Percentiles rank a stretch among this genome's conserved stretches.
Evolutionary conservation across 2,329 filamentous ascomycete species (phyloP).

Genomic region (Byssothecium circinans): DNA sequence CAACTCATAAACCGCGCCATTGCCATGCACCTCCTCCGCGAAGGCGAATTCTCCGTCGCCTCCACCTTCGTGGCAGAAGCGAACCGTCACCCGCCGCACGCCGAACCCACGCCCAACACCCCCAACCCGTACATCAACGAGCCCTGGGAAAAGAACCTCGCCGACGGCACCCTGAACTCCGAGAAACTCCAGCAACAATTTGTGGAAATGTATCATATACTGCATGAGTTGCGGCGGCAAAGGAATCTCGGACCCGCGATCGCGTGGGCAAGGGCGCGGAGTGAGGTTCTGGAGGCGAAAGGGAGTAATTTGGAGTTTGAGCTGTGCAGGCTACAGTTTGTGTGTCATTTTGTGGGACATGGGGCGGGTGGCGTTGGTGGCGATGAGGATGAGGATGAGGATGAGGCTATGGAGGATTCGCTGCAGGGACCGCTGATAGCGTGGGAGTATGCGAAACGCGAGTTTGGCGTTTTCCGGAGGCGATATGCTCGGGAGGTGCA

Average conservation of each 20-base stretch:
- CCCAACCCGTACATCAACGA: slow-evolving; percentile 38
- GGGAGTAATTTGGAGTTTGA: slow-evolving; percentile 97
- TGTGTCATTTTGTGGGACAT: slow-evolving; percentile 71
- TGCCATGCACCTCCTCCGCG: slow-evolving; percentile 91
- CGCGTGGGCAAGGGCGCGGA: slow-evolving; percentile 76
- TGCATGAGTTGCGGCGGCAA: slow-evolving; percentile 71
- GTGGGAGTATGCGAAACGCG: slow-evolving; percentile 71
- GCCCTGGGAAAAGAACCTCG: slow-evolving; percentile 48
- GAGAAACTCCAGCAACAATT: slow-evolving; percentile 78
- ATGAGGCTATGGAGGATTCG: slow-evolving; percentile 49
- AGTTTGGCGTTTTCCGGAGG: slow-evolving; percentile 73
- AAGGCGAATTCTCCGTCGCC: slow-evolving; percentile 89
- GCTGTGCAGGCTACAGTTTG: slow-evolving; percentile 83
- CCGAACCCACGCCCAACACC: slow-evolving; percentile 39
- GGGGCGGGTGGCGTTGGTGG: no score
- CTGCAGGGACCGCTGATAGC: slow-evolving; percentile 61
- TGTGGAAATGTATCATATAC: slow-evolving; percentile 84
- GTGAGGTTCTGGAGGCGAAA: slow-evolving; percentile 69
- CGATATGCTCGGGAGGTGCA: slow-evolving; percentile 80
- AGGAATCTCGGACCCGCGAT: slow-evolving; percentile 82
- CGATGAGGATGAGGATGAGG: slow-evolving; percentile 56
- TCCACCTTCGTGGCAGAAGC: slow-evolving; percentile 80
- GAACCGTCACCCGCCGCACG: slow-evolving; percentile 49
- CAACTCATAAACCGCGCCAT: slow-evolving; percentile 88
- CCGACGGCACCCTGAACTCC: slow-evolving; percentile 62